Evolutionary conservation across 495 filamentous ascomycete genomes (phyloP).

Genomic region (Aspergillus incahuasiensis): DNA sequence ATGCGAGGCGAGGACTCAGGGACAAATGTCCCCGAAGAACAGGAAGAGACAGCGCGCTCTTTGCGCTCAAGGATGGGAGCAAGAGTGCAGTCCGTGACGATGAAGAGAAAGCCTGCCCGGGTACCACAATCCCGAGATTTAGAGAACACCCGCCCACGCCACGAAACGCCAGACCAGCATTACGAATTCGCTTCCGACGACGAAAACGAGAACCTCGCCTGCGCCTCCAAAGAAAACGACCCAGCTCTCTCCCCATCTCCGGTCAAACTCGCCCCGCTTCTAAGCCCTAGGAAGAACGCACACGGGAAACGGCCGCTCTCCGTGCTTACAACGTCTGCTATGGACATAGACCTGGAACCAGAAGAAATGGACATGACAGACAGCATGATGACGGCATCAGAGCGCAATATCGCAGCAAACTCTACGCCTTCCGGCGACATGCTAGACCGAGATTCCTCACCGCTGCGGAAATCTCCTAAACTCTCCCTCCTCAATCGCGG

Average conservation of each 20-base stretch:
- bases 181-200: slow-evolving; percentile 14
- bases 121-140: slow-evolving; percentile 5
- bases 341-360: slow-evolving; percentile 26
- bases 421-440: not conserved
- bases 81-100: slow-evolving; percentile 22
- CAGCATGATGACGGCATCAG: slow-evolving; percentile 28
- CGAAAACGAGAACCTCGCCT: slow-evolving; percentile 29
- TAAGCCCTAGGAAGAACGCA: slow-evolving; percentile 33
- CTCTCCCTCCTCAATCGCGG: slow-evolving; percentile 25
- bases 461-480: slow-evolving; percentile 30
- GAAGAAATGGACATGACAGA: slow-evolving; percentile 9
- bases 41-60: slow-evolving; percentile 17
- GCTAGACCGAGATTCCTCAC: slow-evolving; percentile 13
- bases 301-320: slow-evolving; percentile 41
- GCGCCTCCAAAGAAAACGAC: slow-evolving; percentile 48
- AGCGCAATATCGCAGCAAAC: slow-evolving; percentile 43
- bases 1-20: slow-evolving; percentile 52
- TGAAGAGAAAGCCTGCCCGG: slow-evolving; percentile 18
- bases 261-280: slow-evolving; percentile 21
- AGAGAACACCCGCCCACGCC: slow-evolving; percentile 2
- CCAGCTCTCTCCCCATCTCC: slow-evolving; percentile 41
- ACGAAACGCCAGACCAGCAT: not conserved
- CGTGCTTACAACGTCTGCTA: slow-evolving; percentile 26
- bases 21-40: slow-evolving; percentile 16
- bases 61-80: slow-evolving; percentile 24